Evolutionary conservation across 2,329 filamentous ascomycete species (phyloP).

Genomic region (Eutypella sp.): DNA sequence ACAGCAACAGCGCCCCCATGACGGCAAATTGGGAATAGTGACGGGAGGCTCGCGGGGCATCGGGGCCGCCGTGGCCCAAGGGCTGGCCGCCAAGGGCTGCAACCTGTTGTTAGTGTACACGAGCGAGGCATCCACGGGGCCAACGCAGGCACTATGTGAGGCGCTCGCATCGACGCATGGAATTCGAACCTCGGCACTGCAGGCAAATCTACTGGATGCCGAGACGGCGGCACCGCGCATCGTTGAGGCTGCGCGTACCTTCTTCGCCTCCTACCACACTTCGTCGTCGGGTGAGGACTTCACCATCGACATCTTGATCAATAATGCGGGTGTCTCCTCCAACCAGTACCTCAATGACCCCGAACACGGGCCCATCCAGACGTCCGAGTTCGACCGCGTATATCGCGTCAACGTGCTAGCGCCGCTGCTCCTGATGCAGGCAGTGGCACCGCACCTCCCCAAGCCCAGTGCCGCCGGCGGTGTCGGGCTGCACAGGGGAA

Average conservation of each 20-base stretch:
- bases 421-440: constrained; percentile 72
- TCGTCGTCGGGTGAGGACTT: constrained; percentile 53
- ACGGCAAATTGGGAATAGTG: constrained; percentile 73
- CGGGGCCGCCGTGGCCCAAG: constrained; percentile 58
- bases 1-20: constrained; percentile 33
- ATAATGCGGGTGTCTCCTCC: constrained; percentile 71
- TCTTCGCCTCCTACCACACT: constrained; percentile 24
- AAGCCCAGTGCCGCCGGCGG: constrained; percentile 48
- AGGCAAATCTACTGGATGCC: constrained; percentile 65
- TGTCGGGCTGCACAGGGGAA: constrained; percentile 24
- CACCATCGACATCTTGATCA: constrained; percentile 73
- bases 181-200: constrained; percentile 57
- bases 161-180: constrained; percentile 52
- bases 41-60: constrained; percentile 80
- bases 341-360: constrained; percentile 66
- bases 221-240: constrained; percentile 58
- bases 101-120: constrained; percentile 69
- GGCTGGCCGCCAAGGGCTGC: constrained; percentile 67
- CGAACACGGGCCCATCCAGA: constrained; percentile 54
- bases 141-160: constrained; percentile 57
- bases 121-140: constrained; percentile 30
- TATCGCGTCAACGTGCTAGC: constrained; percentile 81
- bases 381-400: constrained; percentile 62
- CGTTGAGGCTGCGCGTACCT: constrained; percentile 8
- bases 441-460: constrained; percentile 64